phyloP scores from a whole-genome alignment of 1,139 yeast species.

The Pichia sp. region DNA sequence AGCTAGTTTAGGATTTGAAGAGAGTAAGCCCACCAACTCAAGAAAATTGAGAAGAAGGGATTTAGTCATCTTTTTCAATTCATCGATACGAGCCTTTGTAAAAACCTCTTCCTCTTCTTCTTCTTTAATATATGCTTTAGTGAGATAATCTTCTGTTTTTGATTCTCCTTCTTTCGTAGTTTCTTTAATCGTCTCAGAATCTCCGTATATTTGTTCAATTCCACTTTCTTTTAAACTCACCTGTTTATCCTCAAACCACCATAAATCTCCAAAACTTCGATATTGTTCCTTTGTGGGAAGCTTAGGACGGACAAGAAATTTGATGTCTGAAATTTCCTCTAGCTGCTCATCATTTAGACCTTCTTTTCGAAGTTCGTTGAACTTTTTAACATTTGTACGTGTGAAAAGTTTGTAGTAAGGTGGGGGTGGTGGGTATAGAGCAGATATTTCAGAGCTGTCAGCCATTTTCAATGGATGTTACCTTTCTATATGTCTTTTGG shows the following conservation, averaged over 20 bases:
- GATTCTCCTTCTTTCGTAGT: neutral
- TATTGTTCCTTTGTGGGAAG: conserved; percentile 47
- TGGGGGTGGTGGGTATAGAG: conserved; percentile 61
- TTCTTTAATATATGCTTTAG: conserved; percentile 1
- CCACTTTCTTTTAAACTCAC: conserved; percentile 52
- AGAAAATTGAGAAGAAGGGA: conserved; percentile 49
- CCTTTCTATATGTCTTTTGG: neutral
- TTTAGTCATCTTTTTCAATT: conserved; percentile 51
- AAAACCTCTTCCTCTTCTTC: conserved; percentile 43
- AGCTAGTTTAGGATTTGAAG: conserved; percentile 48
- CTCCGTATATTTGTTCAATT: conserved; percentile 45
- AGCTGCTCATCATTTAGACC: conserved; percentile 23
- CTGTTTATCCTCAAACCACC: conserved; percentile 55
- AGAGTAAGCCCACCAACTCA: conserved; percentile 47
- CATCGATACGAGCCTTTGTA: conserved; percentile 42
- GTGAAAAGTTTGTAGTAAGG: conserved; percentile 50
- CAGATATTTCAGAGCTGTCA: conserved; percentile 29
- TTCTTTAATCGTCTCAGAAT: conserved; percentile 6
- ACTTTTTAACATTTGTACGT: conserved; percentile 28
- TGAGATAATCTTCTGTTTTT: conserved; percentile 6
- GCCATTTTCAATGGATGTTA: conserved; percentile 1
- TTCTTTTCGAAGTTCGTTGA: conserved; percentile 18
- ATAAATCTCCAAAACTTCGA: conserved; percentile 54
- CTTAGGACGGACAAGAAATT: conserved; percentile 46
- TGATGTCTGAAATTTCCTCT: conserved; percentile 37